These are phyloP conservation scores for Aspergillus glaucus DNA, from an alignment of 2,329 filamentous ascomycete genomes.

Conservation along the genomic window DNA sequence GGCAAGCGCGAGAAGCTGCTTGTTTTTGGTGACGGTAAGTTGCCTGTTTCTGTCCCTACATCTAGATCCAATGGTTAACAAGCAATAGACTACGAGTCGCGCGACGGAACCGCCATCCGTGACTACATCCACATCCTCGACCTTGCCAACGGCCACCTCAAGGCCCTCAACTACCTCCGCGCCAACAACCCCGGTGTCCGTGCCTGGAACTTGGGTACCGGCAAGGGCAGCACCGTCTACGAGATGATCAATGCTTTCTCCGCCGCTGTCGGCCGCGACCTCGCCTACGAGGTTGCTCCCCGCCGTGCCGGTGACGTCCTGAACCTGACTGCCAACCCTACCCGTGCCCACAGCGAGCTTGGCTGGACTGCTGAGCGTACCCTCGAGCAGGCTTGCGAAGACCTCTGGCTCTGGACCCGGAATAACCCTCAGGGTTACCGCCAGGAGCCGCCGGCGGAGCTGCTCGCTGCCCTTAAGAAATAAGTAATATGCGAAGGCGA, in stretches of 20 bases:
- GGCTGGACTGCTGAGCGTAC: conserved; percentile 86
- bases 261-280: conserved; percentile 72
- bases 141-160: conserved; percentile 48
- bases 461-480: conserved; percentile 54
- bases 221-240: conserved; percentile 89
- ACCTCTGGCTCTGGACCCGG: conserved; percentile 94
- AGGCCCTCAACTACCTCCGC: conserved; percentile 64
- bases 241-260: conserved; percentile 97
- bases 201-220: conserved; percentile 95
- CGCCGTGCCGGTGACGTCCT: conserved; percentile 85
- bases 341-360: conserved; percentile 79
- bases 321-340: conserved; percentile 87
- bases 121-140: conserved; percentile 66
- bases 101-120: conserved; percentile 48
- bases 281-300: conserved; percentile 78
- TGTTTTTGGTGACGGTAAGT: conserved; percentile 84
- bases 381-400: conserved; percentile 85
- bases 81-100: conserved; percentile 63
- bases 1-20: conserved; percentile 90
- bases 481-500: conserved; percentile 11
- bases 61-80: not conserved
- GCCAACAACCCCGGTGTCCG: conserved; percentile 68
- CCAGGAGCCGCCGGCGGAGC: conserved; percentile 78
- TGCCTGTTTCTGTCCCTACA: too few relatives aligned
- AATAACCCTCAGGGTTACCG: conserved; percentile 96